Evolutionary conservation across 805 yeast species (phyloP).

Genomic region (Candida silvatica): DNA sequence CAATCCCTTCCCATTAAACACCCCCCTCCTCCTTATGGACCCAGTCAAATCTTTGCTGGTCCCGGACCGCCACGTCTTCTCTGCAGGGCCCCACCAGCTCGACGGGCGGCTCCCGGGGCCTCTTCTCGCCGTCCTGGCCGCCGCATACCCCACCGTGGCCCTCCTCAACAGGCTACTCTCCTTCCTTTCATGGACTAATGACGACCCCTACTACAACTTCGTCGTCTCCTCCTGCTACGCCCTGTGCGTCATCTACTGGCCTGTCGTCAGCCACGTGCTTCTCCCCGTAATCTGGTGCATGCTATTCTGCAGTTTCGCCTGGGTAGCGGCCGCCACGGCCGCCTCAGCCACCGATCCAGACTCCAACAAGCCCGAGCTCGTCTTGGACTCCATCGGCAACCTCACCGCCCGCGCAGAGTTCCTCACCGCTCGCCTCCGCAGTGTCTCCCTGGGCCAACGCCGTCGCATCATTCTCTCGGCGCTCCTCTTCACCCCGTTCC

Average conservation of each 20-base stretch:
- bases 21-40: no score
- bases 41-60: no score
- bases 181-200: slow-evolving; percentile 47
- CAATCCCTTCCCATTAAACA: no score
- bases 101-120: no score
- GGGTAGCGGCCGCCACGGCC: slow-evolving; percentile 25
- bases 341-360: slow-evolving; percentile 11
- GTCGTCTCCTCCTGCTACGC: slow-evolving; percentile 31
- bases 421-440: slow-evolving; percentile 21
- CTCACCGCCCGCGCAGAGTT: slow-evolving; percentile 32
- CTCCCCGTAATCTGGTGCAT: slow-evolving; percentile 32
- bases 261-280: slow-evolving; percentile 23
- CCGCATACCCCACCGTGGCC: slow-evolving; percentile 38
- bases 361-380: slow-evolving; percentile 43
- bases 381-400: slow-evolving; percentile 37
- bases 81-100: no score
- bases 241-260: slow-evolving; percentile 36
- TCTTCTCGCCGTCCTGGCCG: no score
- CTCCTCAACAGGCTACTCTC: slow-evolving; percentile 36
- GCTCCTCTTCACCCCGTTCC: slow-evolving; percentile 34
- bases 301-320: slow-evolving; percentile 31
- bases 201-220: slow-evolving; percentile 37
- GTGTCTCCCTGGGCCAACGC: slow-evolving; percentile 9
- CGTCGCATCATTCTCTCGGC: slow-evolving; percentile 13
- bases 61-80: no score